phyloP scores from a whole-genome alignment of 1,284 basidiomycete genomes.

The Grifola frondosa region DNA sequence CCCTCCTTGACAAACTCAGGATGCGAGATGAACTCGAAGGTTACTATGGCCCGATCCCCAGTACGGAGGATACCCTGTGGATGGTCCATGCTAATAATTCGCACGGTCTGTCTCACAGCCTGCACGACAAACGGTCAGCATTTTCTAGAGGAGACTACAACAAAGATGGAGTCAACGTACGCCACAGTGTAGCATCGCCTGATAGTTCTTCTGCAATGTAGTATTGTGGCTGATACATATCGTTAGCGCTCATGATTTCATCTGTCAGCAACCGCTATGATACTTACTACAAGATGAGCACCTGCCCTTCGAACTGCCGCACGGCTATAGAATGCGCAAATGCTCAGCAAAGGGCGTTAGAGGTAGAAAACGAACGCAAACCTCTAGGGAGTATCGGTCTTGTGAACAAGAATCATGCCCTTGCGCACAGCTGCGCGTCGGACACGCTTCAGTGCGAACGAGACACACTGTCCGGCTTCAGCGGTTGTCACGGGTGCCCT shows the following conservation, averaged over 20 bases:
- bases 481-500: slow-evolving; percentile 83
- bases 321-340: slow-evolving; percentile 49
- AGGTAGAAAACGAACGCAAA: slow-evolving; percentile 39
- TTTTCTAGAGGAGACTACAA: background rate
- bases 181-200: slow-evolving; percentile 86
- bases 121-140: slow-evolving; percentile 29
- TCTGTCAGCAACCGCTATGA: background rate
- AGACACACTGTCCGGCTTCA: slow-evolving; percentile 94
- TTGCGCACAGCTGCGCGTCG: slow-evolving; percentile 84
- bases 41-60: slow-evolving; percentile 86
- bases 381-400: slow-evolving; percentile 78
- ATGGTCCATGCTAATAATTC: slow-evolving; percentile 86
- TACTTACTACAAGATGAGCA: slow-evolving; percentile 77
- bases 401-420: slow-evolving; percentile 90
- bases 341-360: slow-evolving; percentile 1
- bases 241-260: too few relatives aligned
- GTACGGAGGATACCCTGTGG: slow-evolving; percentile 86
- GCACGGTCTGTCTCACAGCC: slow-evolving; percentile 88
- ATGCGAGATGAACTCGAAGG: slow-evolving; percentile 88
- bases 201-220: slow-evolving; percentile 88
- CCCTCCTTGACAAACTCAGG: slow-evolving; percentile 91
- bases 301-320: slow-evolving; percentile 80
- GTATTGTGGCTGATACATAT: slow-evolving; percentile 82
- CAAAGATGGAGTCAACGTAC: slow-evolving; percentile 41
- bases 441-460: slow-evolving; percentile 90